Evolutionary conservation across 441 rosid species (phyloP), one percentile per base, ranked within the genome.

Genomic region (Melastoma candidum): DNA sequence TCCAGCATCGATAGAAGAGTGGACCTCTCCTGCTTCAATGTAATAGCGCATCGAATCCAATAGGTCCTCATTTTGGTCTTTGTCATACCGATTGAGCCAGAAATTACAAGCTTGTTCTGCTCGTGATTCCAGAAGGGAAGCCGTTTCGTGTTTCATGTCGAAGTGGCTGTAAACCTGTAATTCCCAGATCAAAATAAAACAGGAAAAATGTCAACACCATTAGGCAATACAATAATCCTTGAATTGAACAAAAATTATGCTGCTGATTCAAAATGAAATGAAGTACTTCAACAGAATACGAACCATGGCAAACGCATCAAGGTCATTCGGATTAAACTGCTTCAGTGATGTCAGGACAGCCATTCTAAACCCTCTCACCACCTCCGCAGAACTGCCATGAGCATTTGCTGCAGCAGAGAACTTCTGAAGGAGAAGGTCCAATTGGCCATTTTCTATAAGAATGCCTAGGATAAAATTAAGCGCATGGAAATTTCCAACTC

Each of bases 111-210:
- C 80, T 68, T 77, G 83, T 66, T 66, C 71, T 7, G 99, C 97
- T 58, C 84, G 90, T 29, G 85, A 77, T 76, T 94, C 97, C 71
- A 90, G 68, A 62, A 94, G 82, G 63, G 89, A 70, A 49, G 96
- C 97, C 12, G 87, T 87, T 75, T 90, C 99, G 55, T 94, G 96
- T 74, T 83, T 94, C 99, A 94, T 90, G 74, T 89, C 93, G 50
- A 94, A 94, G 72, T 94, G 95, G 61, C 77, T 89, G 70, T 87
- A 94, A 48, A 94, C 97, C 99, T 94, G 90, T 48, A 64, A 61
- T 56, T 47, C 68, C 57, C 13, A 29, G 25, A 44, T 4, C 13
- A 56, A 46, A 3, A 29, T 24, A n/a, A 59, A 22, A 8, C 57
- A 36, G 39, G 59, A 27, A 22, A 29, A 49, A 45, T 9, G 36